Evolutionary conservation across 2,329 filamentous ascomycete genomes (phyloP).

Genomic region (Ophiostoma fasciatum): DNA sequence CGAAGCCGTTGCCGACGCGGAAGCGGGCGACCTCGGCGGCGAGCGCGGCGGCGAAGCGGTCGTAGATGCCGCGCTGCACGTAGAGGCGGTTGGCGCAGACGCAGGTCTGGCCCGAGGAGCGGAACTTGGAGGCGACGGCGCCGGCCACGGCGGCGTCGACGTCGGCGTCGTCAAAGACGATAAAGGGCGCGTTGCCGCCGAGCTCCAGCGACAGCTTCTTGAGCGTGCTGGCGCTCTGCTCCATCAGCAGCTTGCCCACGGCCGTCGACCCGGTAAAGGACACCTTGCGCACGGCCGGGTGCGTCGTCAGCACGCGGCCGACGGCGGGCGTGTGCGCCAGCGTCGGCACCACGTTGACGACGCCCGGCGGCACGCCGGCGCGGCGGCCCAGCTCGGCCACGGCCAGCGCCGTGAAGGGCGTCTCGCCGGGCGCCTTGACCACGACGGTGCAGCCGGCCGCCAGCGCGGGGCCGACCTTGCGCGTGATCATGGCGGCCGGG

Average conservation of each 20-base stretch:
- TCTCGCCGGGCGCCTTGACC: constrained; percentile 81
- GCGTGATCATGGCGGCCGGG: constrained; percentile 59
- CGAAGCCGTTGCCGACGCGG: constrained; percentile 62
- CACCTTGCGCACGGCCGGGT: constrained; percentile 68
- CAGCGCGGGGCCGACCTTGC: constrained; percentile 58
- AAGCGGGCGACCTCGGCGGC: constrained; percentile 59
- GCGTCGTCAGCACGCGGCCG: constrained; percentile 61
- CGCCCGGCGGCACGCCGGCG: constrained; percentile 78
- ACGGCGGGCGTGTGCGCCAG: constrained; percentile 66
- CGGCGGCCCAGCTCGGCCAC: constrained; percentile 74
- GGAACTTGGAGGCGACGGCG: constrained; percentile 80
- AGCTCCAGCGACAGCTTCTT: constrained; percentile 82
- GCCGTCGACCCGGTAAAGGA: constrained; percentile 78
- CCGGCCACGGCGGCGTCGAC: constrained; percentile 71
- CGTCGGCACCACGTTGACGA: constrained; percentile 78
- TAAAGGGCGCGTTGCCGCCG: constrained; percentile 89
- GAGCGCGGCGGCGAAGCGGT: constrained; percentile 54
- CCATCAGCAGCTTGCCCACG: constrained; percentile 68
- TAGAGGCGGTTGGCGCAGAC: constrained; percentile 79
- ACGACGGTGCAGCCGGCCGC: constrained; percentile 95
- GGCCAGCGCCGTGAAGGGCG: constrained; percentile 79
- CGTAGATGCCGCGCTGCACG: constrained; percentile 64
- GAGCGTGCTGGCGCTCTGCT: constrained; percentile 67
- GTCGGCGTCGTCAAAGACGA: constrained; percentile 92
- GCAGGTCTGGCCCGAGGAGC: constrained; percentile 88